phyloP scores from a whole-genome alignment of 2,329 filamentous ascomycete species.

The Pezicula rhizophila region DNA sequence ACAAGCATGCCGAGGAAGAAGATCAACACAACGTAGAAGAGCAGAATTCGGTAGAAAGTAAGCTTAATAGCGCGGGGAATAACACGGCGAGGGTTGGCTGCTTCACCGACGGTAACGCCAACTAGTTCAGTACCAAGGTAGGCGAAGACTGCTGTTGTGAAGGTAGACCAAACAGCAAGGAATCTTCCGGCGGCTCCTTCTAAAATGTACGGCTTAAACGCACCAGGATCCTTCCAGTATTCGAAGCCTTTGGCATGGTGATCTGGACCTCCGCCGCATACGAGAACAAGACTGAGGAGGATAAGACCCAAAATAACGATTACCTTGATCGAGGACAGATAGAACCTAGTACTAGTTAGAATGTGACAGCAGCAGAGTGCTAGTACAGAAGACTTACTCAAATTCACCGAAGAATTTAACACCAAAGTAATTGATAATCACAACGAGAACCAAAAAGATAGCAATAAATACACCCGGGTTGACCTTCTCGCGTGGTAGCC shows the following conservation, averaged over 20 bases:
- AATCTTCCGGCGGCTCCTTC: conserved; percentile 45
- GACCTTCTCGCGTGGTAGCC: conserved; percentile 56
- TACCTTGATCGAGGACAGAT: conserved; percentile 62
- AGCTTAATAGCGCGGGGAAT: conserved; percentile 59
- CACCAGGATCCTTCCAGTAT: conserved; percentile 41
- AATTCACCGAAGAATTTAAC: conserved; percentile 32
- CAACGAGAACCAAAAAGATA: conserved; percentile 57
- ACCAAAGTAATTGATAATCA: conserved; percentile 60
- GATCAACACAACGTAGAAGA: conserved; percentile 59
- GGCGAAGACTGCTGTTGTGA: conserved; percentile 48
- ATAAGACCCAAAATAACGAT: conserved; percentile 61
- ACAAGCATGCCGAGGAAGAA: conserved; percentile 57
- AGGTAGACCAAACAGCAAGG: conserved; percentile 49
- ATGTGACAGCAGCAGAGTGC: conserved; percentile 41
- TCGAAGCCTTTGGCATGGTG: conserved; percentile 43
- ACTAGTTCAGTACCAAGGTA: conserved; percentile 58
- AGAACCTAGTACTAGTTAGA: conserved; percentile 28
- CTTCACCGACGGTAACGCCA: conserved; percentile 59
- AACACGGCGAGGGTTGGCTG: conserved; percentile 56
- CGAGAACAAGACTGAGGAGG: conserved; percentile 56
- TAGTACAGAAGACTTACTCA: conserved; percentile 55
- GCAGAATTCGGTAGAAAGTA: conserved; percentile 54
- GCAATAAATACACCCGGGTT: conserved; percentile 80
- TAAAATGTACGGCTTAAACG: conserved; percentile 35
- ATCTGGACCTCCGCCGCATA: conserved; percentile 59